Percentiles rank a stretch among this genome's conserved stretches.
phyloP scores from a whole-genome alignment of 2,329 filamentous ascomycete genomes.

The Talaromyces amestolkiae region DNA sequence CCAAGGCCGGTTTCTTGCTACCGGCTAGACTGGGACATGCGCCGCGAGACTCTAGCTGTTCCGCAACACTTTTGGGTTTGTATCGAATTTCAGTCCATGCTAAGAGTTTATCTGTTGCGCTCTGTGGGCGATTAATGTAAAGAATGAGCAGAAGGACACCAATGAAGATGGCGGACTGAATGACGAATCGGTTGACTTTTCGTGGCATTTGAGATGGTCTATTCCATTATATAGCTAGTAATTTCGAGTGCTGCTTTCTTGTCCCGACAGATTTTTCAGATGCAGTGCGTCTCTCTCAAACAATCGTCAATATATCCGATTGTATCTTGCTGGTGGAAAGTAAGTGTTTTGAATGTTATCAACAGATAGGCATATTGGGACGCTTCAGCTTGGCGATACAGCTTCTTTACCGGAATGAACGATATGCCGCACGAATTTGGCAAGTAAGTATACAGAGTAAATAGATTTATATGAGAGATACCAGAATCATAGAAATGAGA shows the following conservation, averaged over 20 bases:
- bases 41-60: constrained; percentile 38
- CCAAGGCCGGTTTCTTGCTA: constrained; percentile 44
- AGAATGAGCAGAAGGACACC: constrained; percentile 37
- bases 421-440: background rate
- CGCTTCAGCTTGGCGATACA: background rate
- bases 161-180: constrained; percentile 38
- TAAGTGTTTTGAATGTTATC: background rate
- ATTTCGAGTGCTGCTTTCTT: background rate
- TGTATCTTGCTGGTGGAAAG: background rate
- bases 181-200: constrained; percentile 35
- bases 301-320: background rate
- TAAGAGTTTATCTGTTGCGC: constrained; percentile 33
- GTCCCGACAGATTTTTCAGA: background rate
- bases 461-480: background rate
- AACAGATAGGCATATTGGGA: background rate
- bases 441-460: background rate
- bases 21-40: constrained; percentile 43
- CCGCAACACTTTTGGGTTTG: constrained; percentile 32
- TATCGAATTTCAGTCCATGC: constrained; percentile 48
- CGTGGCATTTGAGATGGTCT: constrained; percentile 33
- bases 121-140: constrained; percentile 36
- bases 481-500: background rate
- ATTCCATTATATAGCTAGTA: constrained; percentile 1
- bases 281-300: background rate
- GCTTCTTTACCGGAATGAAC: background rate